Base-by-base conservation (phyloP, 2,329 filamentous ascomycete species). In the Emergomyces africanus region DNA sequence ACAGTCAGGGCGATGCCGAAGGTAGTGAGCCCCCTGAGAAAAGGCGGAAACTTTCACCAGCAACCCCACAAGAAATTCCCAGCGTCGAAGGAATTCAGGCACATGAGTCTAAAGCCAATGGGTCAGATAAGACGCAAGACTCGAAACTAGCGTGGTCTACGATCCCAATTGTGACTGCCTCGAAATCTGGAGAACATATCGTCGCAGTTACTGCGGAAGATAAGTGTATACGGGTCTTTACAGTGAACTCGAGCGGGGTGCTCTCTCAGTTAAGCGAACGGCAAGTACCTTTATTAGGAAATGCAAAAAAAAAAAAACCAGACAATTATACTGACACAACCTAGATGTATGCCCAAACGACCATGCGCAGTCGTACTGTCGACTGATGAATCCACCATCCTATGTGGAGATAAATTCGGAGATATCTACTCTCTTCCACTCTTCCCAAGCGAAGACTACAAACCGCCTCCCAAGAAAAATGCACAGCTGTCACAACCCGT, bases 321-420 rank as follows among this genome's bases (percentile, higher is more conserved):
- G n/a, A 49, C 59, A 54, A 61, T 63, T 56, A 65, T 61, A 30
- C 71, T 75, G 59, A 75, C 65, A 50, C 33, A 33, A 39, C 8
- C 41, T 57, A 92, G 90, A 72, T 76, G 75, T 60, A 95, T 97
- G 88, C 89, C 90, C 44, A 97, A 96, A 76, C 85, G 90, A 41
- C 90, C 91, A 14, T 92, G 86, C 69, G 84, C 88, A 41, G 77
- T 97, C 60, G 76, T 81, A 57, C 74, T 96, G 57, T 84, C 87
- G 8, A 77, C 82, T 44, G 86, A 91, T 69, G 80, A 83, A 62
- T 78, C 80, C 49, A 88, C 84, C 9, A 89, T 99, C 63, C 74
- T 97, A 60, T 85, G 83, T 62, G 92, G 85, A 57, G 94, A 99
- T 77, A 99, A 99, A 73, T 97, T 97, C 68, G 94, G 94, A 64